Evolutionary conservation across 1,284 basidiomycete species (phyloP).

Genomic region (Austropuccinia psidii): DNA sequence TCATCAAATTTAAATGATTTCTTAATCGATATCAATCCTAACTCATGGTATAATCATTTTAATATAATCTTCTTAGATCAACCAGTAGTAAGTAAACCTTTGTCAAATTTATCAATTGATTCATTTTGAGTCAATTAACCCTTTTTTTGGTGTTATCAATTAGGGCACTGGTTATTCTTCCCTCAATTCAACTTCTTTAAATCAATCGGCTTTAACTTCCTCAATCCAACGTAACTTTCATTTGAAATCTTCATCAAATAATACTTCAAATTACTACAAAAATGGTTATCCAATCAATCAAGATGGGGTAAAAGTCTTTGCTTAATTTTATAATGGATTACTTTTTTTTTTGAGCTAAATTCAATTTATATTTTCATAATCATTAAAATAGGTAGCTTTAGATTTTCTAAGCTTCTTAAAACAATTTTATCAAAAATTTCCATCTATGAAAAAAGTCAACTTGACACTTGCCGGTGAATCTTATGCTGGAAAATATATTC

Average conservation of each 20-base stretch:
- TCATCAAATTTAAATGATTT: neutral
- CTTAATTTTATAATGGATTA: neutral
- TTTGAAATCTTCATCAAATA: neutral
- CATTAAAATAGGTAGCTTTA: neutral
- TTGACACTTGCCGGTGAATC: conserved; percentile 1
- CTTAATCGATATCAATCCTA: neutral
- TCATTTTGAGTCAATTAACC: neutral
- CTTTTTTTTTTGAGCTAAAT: neutral
- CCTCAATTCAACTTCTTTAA: neutral
- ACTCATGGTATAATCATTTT: neutral
- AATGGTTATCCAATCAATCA: neutral
- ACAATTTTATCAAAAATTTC: neutral
- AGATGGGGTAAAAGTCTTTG: neutral
- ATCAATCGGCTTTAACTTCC: neutral
- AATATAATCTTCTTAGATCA: conserved; percentile 14
- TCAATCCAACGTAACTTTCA: neutral
- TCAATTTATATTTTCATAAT: neutral
- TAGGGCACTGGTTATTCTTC: conserved; percentile 3
- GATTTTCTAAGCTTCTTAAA: conserved; percentile 7
- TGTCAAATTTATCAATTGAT: neutral
- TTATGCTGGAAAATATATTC: conserved; percentile 3
- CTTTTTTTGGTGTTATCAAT: neutral
- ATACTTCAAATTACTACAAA: neutral
- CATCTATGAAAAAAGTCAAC: neutral
- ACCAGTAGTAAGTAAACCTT: neutral